Conservation (phyloP, 208 protist genomes). For the Strigomonas galati region DNA sequence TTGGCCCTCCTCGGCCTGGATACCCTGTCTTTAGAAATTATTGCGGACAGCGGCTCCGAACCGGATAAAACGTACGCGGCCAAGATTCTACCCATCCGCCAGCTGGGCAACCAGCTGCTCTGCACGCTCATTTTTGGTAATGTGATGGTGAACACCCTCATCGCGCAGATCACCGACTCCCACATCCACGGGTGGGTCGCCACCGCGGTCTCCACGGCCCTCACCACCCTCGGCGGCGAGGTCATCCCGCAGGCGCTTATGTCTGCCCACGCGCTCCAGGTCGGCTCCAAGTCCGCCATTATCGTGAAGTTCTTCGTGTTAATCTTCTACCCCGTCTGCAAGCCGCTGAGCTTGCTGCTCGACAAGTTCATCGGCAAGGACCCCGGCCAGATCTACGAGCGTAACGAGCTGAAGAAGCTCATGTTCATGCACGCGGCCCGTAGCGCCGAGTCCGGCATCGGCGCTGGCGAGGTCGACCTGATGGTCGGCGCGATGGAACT, state of each 20-base stretch:
- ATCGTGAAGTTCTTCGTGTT: slow-evolving; percentile 94
- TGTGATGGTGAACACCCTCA: slow-evolving; percentile 95
- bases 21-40: slow-evolving; percentile 92
- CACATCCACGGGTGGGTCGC: slow-evolving; percentile 87
- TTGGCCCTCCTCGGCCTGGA: slow-evolving; percentile 94
- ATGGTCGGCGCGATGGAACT: slow-evolving; percentile 95
- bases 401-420: slow-evolving; percentile 95
- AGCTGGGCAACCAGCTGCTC: slow-evolving; percentile 94
- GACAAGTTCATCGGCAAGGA: slow-evolving; percentile 92
- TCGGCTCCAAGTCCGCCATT: slow-evolving; percentile 88
- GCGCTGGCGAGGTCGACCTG: slow-evolving; percentile 85
- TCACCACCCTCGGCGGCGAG: slow-evolving; percentile 95
- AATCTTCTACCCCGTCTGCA: slow-evolving; percentile 92
- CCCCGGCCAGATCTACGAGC: slow-evolving; percentile 94
- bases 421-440: slow-evolving; percentile 92
- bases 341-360: slow-evolving; percentile 91
- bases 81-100: slow-evolving; percentile 93
- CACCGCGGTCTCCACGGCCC: slow-evolving; percentile 86
- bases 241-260: slow-evolving; percentile 95
- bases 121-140: slow-evolving; percentile 97
- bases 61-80: slow-evolving; percentile 90
- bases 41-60: slow-evolving; percentile 82
- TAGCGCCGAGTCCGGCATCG: slow-evolving; percentile 83
- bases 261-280: slow-evolving; percentile 90
- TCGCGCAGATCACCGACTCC: slow-evolving; percentile 91